Evolutionary conservation across 441 rosid species (phyloP).

Genomic region (Manihot esculenta): DNA sequence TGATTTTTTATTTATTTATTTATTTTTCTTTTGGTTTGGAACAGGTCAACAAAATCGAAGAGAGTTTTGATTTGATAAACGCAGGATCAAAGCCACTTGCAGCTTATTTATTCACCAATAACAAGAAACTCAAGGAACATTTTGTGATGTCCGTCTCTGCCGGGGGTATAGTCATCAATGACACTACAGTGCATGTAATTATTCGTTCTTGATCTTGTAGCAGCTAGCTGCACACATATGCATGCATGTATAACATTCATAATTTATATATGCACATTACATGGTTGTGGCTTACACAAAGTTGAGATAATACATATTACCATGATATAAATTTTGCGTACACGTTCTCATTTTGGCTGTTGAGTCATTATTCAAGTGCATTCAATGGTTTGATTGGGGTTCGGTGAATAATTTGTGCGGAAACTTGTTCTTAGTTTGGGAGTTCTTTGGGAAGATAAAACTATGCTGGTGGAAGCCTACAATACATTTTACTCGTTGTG

Average conservation of each 20-base stretch:
- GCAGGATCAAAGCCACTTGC: constrained; percentile 79
- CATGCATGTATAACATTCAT: too few species aligned
- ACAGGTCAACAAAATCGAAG: constrained; percentile 36
- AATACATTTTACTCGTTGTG: neutral
- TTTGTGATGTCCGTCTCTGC: constrained; percentile 65
- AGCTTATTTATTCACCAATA: constrained; percentile 75
- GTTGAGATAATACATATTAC: neutral
- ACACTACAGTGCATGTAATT: constrained; percentile 67
- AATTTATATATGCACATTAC: neutral
- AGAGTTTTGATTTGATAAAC: constrained; percentile 35
- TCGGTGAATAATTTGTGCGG: neutral
- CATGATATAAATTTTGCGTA: neutral
- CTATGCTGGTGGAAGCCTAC: neutral
- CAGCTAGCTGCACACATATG: constrained; percentile 22
- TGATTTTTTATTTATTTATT: neutral
- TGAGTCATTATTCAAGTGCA: neutral
- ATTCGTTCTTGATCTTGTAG: constrained; percentile 9
- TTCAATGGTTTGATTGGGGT: neutral
- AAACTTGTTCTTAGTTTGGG: neutral
- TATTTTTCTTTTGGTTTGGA: neutral
- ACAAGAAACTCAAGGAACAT: constrained; percentile 57
- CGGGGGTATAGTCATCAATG: constrained; percentile 80
- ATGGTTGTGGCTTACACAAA: neutral
- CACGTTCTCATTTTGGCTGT: neutral
- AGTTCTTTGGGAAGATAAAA: neutral